phyloP scores from a whole-genome alignment of 352 stramenopile species.

The Thraustochytrium sp. region DNA sequence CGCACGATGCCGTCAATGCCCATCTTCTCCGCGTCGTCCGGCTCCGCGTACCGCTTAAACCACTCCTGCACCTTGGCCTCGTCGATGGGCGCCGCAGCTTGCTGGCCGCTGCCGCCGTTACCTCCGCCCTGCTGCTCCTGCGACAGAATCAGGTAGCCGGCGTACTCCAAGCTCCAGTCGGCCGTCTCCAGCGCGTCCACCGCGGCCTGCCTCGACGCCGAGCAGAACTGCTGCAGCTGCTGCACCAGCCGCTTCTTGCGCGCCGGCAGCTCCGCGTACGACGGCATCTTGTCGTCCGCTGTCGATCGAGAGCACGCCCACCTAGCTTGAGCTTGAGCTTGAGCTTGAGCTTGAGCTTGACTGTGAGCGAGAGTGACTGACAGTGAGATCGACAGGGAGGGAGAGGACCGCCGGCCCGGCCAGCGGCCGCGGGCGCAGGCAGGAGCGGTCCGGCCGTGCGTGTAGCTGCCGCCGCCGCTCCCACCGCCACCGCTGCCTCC shows the following conservation, averaged over 20 bases:
- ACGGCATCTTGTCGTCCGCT: too few species aligned
- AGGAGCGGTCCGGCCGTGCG: too few species aligned
- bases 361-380: too few species aligned
- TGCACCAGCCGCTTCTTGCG: not conserved
- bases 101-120: not conserved
- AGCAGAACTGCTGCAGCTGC: slow-evolving; percentile 14
- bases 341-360: too few species aligned
- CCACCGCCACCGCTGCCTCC: too few species aligned
- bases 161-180: not conserved
- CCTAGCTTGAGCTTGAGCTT: too few species aligned
- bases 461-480: too few species aligned
- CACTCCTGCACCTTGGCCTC: not conserved
- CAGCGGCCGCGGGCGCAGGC: too few species aligned
- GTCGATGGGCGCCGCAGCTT: not conserved
- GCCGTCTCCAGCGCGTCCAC: not conserved
- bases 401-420: too few species aligned
- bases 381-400: too few species aligned
- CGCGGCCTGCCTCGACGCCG: not conserved
- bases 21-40: slow-evolving; percentile 9
- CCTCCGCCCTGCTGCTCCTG: not conserved
- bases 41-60: slow-evolving; percentile 31
- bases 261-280: not conserved
- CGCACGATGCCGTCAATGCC: slow-evolving; percentile 4
- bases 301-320: too few species aligned
- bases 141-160: not conserved